Evolutionary conservation across 2,329 filamentous ascomycete species (phyloP).

Genomic region (Pseudopithomyces maydicus): DNA sequence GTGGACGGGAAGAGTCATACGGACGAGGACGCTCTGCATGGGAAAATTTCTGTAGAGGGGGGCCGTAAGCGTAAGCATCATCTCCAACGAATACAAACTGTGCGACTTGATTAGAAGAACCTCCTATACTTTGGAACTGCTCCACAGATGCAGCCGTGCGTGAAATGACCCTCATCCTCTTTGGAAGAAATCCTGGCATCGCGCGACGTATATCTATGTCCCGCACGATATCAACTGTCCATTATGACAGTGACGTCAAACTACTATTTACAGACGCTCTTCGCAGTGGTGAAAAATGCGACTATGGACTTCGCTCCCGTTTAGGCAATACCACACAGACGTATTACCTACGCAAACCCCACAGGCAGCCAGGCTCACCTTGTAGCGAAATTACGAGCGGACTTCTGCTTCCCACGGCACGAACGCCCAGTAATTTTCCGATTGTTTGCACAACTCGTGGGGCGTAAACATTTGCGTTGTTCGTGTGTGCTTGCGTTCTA

Average conservation of each 20-base stretch:
- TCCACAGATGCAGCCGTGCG: no score
- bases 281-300: conserved; percentile 2
- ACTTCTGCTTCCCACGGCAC: background rate
- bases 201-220: background rate
- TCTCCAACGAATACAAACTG: background rate
- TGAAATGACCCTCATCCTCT: no score
- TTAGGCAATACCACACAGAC: conserved; percentile 2
- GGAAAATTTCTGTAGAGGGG: conserved; percentile 16
- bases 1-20: conserved; percentile 12
- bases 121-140: no score
- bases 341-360: background rate
- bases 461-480: no score
- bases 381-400: conserved; percentile 3
- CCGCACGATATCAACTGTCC: background rate
- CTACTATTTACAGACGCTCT: background rate
- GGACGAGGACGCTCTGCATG: conserved; percentile 6
- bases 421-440: background rate
- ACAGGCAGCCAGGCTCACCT: background rate
- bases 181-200: no score
- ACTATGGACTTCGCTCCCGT: conserved; percentile 4
- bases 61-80: background rate
- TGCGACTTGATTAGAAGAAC: background rate
- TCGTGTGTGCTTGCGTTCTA: background rate
- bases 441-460: background rate
- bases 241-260: background rate